These are phyloP conservation scores for Chaetomiaceae sp. DNA, from an alignment of 2,329 filamentous ascomycete genomes.

Conservation along the genomic window DNA sequence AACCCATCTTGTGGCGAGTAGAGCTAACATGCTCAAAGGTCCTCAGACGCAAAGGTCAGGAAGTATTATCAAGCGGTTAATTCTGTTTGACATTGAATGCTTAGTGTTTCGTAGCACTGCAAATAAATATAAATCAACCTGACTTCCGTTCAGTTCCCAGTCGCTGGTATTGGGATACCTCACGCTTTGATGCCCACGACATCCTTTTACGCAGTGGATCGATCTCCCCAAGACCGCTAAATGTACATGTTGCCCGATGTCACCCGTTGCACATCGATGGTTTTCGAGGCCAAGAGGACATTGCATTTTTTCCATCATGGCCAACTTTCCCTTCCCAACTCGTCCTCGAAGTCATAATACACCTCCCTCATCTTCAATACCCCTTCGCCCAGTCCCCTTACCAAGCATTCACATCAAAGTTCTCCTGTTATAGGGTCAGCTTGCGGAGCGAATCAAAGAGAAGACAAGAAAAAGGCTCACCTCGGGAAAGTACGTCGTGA, in stretches of 20 bases:
- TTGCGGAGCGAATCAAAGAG: too few relatives aligned
- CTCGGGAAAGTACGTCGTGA: conserved; percentile 95
- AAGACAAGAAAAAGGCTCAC: conserved; percentile 39
- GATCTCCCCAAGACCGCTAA: not conserved
- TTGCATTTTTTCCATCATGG: not conserved
- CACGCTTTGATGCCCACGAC: not conserved
- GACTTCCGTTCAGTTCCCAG: not conserved
- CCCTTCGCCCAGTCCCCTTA: conserved; percentile 38
- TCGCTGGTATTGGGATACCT: not conserved
- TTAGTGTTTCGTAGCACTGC: not conserved
- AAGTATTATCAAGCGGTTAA: too few relatives aligned
- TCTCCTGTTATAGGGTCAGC: conserved; percentile 62
- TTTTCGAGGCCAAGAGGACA: too few relatives aligned
- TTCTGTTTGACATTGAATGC: too few relatives aligned
- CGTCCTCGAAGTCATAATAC: not conserved
- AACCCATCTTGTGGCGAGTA: not conserved
- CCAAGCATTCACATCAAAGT: conserved; percentile 90
- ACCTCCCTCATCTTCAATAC: not conserved
- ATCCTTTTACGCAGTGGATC: not conserved
- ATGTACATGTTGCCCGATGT: conserved; percentile 12
- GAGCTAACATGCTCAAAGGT: conserved; percentile 19
- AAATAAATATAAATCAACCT: not conserved
- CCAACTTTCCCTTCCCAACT: not conserved
- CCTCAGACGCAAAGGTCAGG: too few relatives aligned
- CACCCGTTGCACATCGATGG: not conserved